A percentile compares a stretch with the other conserved stretches of the same genome.
Conservation (phyloP, 2,329 filamentous ascomycete species). For the Delphinella strobiligena region DNA sequence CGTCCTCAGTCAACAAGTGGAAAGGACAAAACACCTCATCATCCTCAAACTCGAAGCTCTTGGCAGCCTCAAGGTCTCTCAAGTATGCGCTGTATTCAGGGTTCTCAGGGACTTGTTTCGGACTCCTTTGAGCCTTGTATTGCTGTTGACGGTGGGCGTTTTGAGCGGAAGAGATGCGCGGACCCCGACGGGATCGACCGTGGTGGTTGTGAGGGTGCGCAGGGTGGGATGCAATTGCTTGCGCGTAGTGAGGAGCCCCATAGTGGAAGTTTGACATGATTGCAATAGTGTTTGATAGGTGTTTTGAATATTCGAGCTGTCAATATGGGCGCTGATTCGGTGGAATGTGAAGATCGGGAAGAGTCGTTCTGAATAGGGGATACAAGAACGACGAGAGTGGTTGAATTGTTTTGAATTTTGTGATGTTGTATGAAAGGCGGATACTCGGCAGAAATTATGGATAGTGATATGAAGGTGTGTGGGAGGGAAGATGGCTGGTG, state of each 20-base stretch:
- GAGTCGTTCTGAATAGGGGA: too few species aligned
- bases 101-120: constrained; percentile 77
- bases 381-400: too few species aligned
- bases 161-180: constrained; percentile 67
- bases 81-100: constrained; percentile 67
- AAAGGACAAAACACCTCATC: constrained; percentile 89
- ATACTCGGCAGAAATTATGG: neutral
- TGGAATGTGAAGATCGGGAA: too few species aligned
- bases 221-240: constrained; percentile 39
- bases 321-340: too few species aligned
- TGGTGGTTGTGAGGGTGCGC: constrained; percentile 63
- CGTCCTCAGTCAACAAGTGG: constrained; percentile 78
- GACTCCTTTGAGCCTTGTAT: constrained; percentile 70
- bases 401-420: neutral
- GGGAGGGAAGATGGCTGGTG: neutral
- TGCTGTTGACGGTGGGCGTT: constrained; percentile 64
- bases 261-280: constrained; percentile 40
- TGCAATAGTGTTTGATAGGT: constrained; percentile 9
- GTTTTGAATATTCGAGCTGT: constrained; percentile 1
- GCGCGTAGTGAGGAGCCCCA: constrained; percentile 33
- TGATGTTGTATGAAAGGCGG: neutral
- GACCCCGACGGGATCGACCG: constrained; percentile 73
- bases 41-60: constrained; percentile 91
- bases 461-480: neutral
- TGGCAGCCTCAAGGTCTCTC: constrained; percentile 75